Evolutionary conservation across 352 stramenopile genomes (phyloP).

Genomic region (Phytophthora constricta): DNA sequence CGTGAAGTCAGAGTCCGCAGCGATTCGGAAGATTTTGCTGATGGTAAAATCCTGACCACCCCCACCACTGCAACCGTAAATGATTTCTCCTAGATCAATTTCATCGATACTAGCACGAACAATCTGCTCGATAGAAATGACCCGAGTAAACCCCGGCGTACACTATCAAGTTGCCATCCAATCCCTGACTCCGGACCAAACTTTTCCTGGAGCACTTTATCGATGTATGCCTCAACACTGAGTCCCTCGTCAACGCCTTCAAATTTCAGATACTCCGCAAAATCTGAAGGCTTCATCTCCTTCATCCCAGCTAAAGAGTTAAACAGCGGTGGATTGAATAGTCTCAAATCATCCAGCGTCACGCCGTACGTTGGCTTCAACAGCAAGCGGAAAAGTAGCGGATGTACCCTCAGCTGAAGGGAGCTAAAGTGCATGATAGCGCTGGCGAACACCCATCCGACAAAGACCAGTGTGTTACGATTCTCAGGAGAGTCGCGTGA

Average conservation of each 20-base stretch:
- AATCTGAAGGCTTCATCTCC: slow-evolving; percentile 54
- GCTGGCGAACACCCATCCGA: slow-evolving; percentile 70
- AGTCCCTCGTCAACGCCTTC: slow-evolving; percentile 48
- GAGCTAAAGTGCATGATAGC: slow-evolving; percentile 53
- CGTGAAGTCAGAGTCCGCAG: slow-evolving; percentile 65
- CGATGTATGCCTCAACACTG: slow-evolving; percentile 58
- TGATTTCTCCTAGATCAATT: slow-evolving; percentile 43
- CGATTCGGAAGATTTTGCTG: slow-evolving; percentile 57
- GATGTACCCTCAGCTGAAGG: slow-evolving; percentile 49
- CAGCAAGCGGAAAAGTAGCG: slow-evolving; percentile 60
- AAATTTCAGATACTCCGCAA: slow-evolving; percentile 60
- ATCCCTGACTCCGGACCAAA: slow-evolving; percentile 53
- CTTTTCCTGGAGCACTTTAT: slow-evolving; percentile 49
- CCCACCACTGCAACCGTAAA: slow-evolving; percentile 35
- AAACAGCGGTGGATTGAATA: slow-evolving; percentile 52
- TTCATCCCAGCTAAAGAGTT: slow-evolving; percentile 57
- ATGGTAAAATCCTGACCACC: slow-evolving; percentile 51
- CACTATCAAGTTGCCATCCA: slow-evolving; percentile 53
- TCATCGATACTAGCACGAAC: slow-evolving; percentile 24
- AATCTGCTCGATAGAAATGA: slow-evolving; percentile 43
- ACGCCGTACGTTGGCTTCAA: slow-evolving; percentile 39
- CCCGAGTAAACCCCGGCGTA: slow-evolving; percentile 55
- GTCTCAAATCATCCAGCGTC: slow-evolving; percentile 51
- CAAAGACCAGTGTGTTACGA: slow-evolving; percentile 46
- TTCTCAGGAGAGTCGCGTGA: slow-evolving; percentile 42